A percentile compares a stretch with the other conserved stretches of the same genome.
Conservation (phyloP, 768 basidiomycete genomes). For the Leccinum obscurum region DNA sequence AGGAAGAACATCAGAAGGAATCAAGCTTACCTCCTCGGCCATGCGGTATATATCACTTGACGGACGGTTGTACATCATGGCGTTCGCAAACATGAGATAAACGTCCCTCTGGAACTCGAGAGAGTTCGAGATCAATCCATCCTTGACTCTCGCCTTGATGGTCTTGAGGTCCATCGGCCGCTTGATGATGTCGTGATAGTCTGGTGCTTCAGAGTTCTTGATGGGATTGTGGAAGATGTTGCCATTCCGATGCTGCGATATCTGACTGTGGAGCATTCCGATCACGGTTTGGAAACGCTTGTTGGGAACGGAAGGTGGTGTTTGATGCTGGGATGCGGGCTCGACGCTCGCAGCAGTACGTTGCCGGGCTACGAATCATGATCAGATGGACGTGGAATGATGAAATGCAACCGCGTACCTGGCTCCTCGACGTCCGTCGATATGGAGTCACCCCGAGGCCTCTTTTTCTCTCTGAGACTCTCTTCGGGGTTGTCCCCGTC, state of each 20-base stretch:
- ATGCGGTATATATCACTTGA: conserved; percentile 84
- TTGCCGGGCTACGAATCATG: conserved; percentile 20
- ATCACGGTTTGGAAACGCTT: conserved; percentile 84
- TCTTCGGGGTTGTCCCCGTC: conserved; percentile 28
- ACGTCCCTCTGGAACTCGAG: conserved; percentile 90
- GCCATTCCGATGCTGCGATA: conserved; percentile 83
- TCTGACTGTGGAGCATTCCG: conserved; percentile 74
- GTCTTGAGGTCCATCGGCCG: conserved; percentile 96
- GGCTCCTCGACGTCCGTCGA: conserved; percentile 42
- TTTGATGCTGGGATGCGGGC: conserved; percentile 13
- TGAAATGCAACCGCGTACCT: conserved; percentile 29
- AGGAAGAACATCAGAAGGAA: not conserved
- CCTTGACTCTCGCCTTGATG: conserved; percentile 82
- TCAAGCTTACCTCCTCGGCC: conserved; percentile 78
- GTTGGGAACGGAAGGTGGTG: conserved; percentile 38
- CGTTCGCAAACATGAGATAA: conserved; percentile 93
- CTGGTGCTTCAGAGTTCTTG: conserved; percentile 83
- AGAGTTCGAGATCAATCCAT: conserved; percentile 77
- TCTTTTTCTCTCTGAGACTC: conserved; percentile 28
- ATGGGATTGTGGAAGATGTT: conserved; percentile 92
- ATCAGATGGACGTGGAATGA: not conserved
- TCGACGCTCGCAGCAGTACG: conserved; percentile 21
- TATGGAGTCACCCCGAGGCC: conserved; percentile 26
- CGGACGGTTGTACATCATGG: conserved; percentile 94
- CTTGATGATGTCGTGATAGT: conserved; percentile 90